phyloP scores from a whole-genome alignment of 2,329 filamentous ascomycete species.

The Aspergillus puulaauensis region DNA sequence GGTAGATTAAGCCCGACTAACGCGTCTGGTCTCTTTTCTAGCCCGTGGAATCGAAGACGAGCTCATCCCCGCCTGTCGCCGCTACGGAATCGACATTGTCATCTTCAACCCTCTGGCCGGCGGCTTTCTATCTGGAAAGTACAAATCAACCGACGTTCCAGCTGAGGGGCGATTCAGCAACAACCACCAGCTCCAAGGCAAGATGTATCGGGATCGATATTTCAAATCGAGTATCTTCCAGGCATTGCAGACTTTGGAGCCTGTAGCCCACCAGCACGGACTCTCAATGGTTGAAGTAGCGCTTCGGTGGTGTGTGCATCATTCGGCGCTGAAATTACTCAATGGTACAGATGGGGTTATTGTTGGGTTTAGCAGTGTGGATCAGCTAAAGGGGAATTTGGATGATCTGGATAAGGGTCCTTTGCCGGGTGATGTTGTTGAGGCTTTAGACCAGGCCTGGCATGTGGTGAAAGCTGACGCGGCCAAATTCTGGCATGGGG shows the following conservation, averaged over 20 bases:
- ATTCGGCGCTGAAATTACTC: constrained; percentile 22
- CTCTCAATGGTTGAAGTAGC: constrained; percentile 35
- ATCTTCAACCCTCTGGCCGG: constrained; percentile 36
- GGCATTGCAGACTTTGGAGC: constrained; percentile 17
- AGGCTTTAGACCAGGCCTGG: constrained; percentile 28
- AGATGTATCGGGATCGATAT: constrained; percentile 24
- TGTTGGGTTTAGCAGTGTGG: constrained; percentile 17
- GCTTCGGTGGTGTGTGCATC: constrained; percentile 36
- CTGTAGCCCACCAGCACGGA: constrained; percentile 22
- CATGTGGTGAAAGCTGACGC: constrained; percentile 19
- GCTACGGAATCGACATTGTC: constrained; percentile 46
- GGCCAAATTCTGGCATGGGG: too few relatives aligned
- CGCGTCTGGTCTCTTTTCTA: too few relatives aligned
- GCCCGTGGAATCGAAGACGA: constrained; percentile 38
- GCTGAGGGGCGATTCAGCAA: too few relatives aligned
- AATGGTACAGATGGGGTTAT: constrained; percentile 18
- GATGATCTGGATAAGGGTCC: constrained; percentile 47
- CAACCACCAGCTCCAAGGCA: constrained; percentile 13
- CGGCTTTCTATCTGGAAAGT: constrained; percentile 22
- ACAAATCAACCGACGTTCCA: constrained; percentile 19
- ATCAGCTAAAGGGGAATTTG: constrained; percentile 21
- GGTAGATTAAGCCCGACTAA: too few relatives aligned
- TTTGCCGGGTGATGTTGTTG: constrained; percentile 20
- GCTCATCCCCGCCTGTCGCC: constrained; percentile 46
- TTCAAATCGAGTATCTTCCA: constrained; percentile 30